Evolutionary conservation across 768 basidiomycete genomes (phyloP), one percentile per base, ranked within the genome.

Genomic region (Termitomyces sp.): DNA sequence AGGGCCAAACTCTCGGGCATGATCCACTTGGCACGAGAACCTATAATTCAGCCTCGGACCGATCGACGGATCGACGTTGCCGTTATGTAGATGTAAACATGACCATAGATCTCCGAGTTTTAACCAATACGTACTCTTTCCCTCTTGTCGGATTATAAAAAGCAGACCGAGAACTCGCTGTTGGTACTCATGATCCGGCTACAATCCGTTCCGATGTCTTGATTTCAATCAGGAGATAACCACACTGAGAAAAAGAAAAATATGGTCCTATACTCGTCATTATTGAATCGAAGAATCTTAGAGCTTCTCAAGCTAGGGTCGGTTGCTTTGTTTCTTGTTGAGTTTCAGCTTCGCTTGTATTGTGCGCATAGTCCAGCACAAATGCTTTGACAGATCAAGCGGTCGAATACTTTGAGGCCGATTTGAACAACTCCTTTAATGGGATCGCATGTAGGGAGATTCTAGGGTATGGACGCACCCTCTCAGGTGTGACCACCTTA

Each of bases 401-500:
- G 2, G 76, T 82, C 61, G 64, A n/a, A n/a, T n/a, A 82, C 7
- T 89, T 89, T 65, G 82, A 83, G 52, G 65, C 77, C 22, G 88
- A 89, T n/a, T n/a, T n/a, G 6, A 81, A 77, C 62, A 74, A 65
- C 9, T 60, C 79, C 5, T 81, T 82, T 5, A 69, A 74, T 41
- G 80, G 79, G 6, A 75, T 85, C 49, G 68, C 76, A 6, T 88
- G 86, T 83, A 77, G 74, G 8, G 79, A 83, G 51, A 67, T 90
- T 4, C 82, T 82, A 2, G 81, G 81, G 1, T 80, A 85, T 52
- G 86, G 87, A 6, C 72, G 79, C 11, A 86, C 83, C 0, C 69
- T 81, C 1, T 85, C 83, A 24, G 87, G 76, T 9, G 73, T 90
- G 28, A 84, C 82, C 3, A 84, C 85, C 14, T 78, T 78, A 75